Evolutionary conservation across 2,329 filamentous ascomycete genomes (phyloP).

Genomic region (Periconia macrospinosa): DNA sequence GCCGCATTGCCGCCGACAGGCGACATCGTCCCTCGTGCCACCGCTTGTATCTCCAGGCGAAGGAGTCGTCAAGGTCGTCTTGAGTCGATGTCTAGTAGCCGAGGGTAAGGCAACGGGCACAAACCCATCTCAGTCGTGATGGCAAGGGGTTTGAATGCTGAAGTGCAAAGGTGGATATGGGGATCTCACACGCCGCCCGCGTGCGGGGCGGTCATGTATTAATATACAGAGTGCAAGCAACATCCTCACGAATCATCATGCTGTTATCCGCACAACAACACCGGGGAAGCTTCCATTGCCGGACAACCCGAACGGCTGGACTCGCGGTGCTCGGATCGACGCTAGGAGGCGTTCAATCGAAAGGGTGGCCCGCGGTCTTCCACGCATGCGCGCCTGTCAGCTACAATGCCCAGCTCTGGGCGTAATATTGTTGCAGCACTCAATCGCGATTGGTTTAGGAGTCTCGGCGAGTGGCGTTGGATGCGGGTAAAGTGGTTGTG

Average conservation of each 20-base stretch:
- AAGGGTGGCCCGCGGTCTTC: neutral
- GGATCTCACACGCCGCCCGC: neutral
- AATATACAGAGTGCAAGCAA: neutral
- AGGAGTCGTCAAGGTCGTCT: neutral
- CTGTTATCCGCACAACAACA: neutral
- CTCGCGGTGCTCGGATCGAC: neutral
- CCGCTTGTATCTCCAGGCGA: neutral
- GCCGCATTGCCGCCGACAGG: conserved; percentile 6
- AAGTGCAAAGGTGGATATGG: neutral
- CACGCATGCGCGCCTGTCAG: neutral
- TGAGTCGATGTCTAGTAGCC: neutral
- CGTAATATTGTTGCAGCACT: neutral
- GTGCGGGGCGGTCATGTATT: neutral
- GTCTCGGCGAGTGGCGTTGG: neutral
- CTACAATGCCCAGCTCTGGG: neutral
- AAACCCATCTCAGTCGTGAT: neutral
- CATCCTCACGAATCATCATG: neutral
- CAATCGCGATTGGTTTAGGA: neutral
- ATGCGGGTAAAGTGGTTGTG: neutral
- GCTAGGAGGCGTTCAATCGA: neutral
- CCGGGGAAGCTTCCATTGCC: neutral
- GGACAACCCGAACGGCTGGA: neutral
- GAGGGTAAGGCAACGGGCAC: neutral
- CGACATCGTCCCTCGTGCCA: conserved; percentile 3
- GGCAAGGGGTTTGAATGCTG: neutral